These are phyloP conservation scores for Stygiomarasmius scandens DNA, from an alignment of 1,284 basidiomycete genomes.

Conservation along the genomic window DNA sequence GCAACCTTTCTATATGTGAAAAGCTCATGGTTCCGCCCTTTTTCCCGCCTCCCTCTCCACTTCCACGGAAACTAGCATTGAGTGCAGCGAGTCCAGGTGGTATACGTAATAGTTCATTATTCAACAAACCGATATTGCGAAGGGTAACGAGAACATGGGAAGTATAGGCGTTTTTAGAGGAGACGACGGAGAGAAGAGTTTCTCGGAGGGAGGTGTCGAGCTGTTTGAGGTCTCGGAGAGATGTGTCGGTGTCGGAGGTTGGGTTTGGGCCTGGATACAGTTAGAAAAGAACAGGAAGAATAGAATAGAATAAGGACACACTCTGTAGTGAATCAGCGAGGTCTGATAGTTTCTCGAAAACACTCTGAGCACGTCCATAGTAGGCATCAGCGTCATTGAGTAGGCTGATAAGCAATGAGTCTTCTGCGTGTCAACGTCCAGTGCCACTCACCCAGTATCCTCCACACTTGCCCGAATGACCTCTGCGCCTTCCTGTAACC, in stretches of 20 bases:
- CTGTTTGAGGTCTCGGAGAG: slow-evolving; percentile 66
- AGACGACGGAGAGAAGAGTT: slow-evolving; percentile 58
- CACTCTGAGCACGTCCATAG: slow-evolving; percentile 56
- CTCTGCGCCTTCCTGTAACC: slow-evolving; percentile 61
- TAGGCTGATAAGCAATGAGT: slow-evolving; percentile 37
- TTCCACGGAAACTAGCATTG: slow-evolving; percentile 65
- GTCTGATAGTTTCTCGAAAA: slow-evolving; percentile 58
- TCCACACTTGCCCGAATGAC: slow-evolving; percentile 54
- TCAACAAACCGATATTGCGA: slow-evolving; percentile 73
- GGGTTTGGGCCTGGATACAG: slow-evolving; percentile 38
- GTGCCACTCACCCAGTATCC: slow-evolving; percentile 48
- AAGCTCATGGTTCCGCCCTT: slow-evolving; percentile 81
- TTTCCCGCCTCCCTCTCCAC: background rate
- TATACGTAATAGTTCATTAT: slow-evolving; percentile 74
- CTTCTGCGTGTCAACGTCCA: slow-evolving; percentile 8
- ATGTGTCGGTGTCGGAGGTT: slow-evolving; percentile 49
- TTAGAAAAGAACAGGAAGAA: background rate
- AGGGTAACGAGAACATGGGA: slow-evolving; percentile 68
- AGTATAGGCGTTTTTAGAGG: slow-evolving; percentile 78
- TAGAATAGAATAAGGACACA: slow-evolving; percentile 21
- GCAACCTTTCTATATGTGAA: slow-evolving; percentile 85
- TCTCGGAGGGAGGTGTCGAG: slow-evolving; percentile 61
- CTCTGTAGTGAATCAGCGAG: slow-evolving; percentile 57
- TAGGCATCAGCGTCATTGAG: slow-evolving; percentile 63
- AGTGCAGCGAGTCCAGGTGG: slow-evolving; percentile 64